Conservation (phyloP, 2,329 filamentous ascomycete species). For the Teratosphaeria destructans region DNA sequence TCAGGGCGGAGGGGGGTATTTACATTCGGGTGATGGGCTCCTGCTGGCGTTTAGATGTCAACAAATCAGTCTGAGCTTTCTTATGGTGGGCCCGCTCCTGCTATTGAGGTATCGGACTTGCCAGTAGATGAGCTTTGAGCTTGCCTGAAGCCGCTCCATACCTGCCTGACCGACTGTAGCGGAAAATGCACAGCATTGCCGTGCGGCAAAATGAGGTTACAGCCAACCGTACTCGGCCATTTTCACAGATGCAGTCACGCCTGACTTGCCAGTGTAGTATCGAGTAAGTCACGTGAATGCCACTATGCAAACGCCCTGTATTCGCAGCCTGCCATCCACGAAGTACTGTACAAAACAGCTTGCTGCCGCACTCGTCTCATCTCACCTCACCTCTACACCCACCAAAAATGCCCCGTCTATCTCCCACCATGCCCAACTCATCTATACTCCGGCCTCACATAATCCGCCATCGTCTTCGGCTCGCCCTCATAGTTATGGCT, state of each 20-base stretch:
- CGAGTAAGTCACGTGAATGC: neutral
- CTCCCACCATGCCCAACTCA: conserved; percentile 34
- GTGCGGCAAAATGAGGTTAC: too few relatives aligned
- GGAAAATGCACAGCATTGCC: too few relatives aligned
- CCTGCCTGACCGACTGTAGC: too few relatives aligned
- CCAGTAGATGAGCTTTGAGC: neutral
- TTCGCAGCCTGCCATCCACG: neutral
- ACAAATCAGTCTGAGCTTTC: neutral
- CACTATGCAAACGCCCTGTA: neutral
- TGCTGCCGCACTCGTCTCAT: neutral
- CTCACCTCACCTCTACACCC: neutral
- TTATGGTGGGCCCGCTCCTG: neutral
- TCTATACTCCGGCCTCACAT: conserved; percentile 87
- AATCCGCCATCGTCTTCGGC: conserved; percentile 95
- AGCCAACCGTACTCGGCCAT: too few relatives aligned
- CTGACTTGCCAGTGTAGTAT: neutral
- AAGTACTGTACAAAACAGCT: neutral
- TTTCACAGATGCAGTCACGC: too few relatives aligned
- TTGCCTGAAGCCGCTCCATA: neutral
- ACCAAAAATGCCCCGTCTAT: neutral
- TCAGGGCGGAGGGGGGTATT: neutral
- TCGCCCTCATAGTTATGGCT: conserved; percentile 54
- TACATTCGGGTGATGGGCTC: neutral
- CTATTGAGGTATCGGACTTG: neutral
- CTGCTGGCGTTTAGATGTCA: neutral